These are phyloP conservation scores for Lentithecium fluviatile DNA, from an alignment of 495 filamentous ascomycete species.

Conservation along the genomic window DNA sequence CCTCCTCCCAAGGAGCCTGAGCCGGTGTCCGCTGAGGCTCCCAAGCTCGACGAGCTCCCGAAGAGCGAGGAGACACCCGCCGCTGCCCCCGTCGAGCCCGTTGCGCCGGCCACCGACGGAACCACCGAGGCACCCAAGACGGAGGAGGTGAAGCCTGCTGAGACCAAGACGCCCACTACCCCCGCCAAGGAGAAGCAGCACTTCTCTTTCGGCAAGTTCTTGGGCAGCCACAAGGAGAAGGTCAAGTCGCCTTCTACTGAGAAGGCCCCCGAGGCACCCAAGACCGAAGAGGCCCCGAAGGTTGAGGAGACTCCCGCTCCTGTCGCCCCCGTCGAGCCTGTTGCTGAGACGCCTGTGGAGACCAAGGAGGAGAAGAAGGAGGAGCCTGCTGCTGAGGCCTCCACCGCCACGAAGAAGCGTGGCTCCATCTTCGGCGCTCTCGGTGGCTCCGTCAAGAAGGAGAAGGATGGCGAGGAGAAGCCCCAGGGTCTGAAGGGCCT, in stretches of 20 bases:
- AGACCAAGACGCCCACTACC: slow-evolving; percentile 6
- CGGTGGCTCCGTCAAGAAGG: slow-evolving; percentile 37
- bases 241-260: slow-evolving; percentile 33
- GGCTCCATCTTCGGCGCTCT: slow-evolving; percentile 45
- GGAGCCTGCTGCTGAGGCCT: slow-evolving; percentile 20
- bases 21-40: slow-evolving; percentile 33
- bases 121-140: slow-evolving; percentile 39
- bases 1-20: slow-evolving; percentile 40
- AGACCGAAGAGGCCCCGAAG: slow-evolving; percentile 36
- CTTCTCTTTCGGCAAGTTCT: slow-evolving; percentile 37
- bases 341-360: slow-evolving; percentile 38
- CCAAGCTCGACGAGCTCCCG: slow-evolving; percentile 36
- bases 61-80: slow-evolving; percentile 28
- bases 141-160: slow-evolving; percentile 39
- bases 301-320: slow-evolving; percentile 23
- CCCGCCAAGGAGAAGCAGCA: slow-evolving; percentile 31
- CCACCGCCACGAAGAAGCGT: slow-evolving; percentile 40
- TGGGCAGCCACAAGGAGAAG: slow-evolving; percentile 31
- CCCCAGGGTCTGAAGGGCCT: slow-evolving; percentile 28
- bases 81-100: neutral
- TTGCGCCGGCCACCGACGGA: slow-evolving; percentile 13
- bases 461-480: slow-evolving; percentile 31
- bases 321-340: slow-evolving; percentile 18
- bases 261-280: slow-evolving; percentile 19
- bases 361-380: slow-evolving; percentile 41